phyloP scores from a whole-genome alignment of 192 early-diverging fungal species.

The Podila verticillata region DNA sequence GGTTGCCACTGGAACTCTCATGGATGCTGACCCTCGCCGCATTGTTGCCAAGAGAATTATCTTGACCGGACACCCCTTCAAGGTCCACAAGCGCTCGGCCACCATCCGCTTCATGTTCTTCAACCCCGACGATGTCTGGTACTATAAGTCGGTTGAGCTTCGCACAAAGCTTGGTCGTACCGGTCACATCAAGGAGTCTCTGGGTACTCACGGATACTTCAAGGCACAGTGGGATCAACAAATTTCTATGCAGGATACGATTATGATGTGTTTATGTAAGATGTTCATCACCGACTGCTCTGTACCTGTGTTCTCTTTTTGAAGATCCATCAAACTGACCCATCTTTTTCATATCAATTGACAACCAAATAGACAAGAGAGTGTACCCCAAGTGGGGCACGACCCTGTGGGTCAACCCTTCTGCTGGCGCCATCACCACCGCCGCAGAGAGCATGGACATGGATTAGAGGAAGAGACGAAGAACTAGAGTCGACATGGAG shows the following conservation, averaged over 20 bases:
- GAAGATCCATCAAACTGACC: too few species aligned
- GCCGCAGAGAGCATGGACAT: slow-evolving; percentile 49
- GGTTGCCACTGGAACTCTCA: slow-evolving; percentile 83
- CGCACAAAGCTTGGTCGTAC: slow-evolving; percentile 89
- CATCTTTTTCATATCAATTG: neutral
- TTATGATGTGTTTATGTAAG: slow-evolving; percentile 95
- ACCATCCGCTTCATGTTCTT: slow-evolving; percentile 99
- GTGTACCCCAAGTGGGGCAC: slow-evolving; percentile 98
- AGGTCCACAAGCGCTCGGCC: slow-evolving; percentile 91
- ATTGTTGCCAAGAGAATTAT: slow-evolving; percentile 96
- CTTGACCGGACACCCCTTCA: slow-evolving; percentile 95
- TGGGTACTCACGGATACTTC: slow-evolving; percentile 95
- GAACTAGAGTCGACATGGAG: neutral
- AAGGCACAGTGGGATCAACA: slow-evolving; percentile 68
- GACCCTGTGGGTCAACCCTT: slow-evolving; percentile 55
- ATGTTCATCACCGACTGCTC: too few species aligned
- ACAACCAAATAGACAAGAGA: slow-evolving; percentile 63
- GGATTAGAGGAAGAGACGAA: slow-evolving; percentile 23
- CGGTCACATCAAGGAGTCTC: slow-evolving; percentile 92
- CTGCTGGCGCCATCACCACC: slow-evolving; percentile 17
- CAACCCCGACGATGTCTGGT: slow-evolving; percentile 90
- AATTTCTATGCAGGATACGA: slow-evolving; percentile 89
- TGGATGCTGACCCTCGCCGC: slow-evolving; percentile 80
- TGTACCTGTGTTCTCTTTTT: too few species aligned
- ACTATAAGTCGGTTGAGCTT: slow-evolving; percentile 97